Conservation (phyloP, 202 grass and related monocot species). For the Miscanthus sacchariflorus region DNA sequence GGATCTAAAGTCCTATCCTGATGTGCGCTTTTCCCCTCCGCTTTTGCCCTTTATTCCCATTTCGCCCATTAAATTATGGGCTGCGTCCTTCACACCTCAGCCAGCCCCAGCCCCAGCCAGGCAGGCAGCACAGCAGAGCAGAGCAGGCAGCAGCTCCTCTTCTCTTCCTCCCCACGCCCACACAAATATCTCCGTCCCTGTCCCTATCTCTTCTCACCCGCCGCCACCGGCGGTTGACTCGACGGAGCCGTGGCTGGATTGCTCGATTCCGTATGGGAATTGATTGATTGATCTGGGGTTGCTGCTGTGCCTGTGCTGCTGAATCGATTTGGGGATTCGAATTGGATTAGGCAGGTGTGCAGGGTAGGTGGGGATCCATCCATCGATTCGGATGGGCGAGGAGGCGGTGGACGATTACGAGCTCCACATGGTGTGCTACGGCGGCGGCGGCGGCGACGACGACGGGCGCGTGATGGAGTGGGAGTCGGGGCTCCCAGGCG, state of each 20-base stretch:
- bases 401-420: constrained; percentile 54
- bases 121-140: background rate
- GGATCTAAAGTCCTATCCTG: background rate
- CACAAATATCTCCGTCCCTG: background rate
- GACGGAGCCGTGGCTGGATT: background rate
- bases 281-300: background rate
- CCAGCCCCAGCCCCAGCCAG: no score
- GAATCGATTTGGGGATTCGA: background rate
- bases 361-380: background rate
- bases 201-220: background rate
- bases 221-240: background rate
- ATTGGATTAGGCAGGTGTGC: background rate
- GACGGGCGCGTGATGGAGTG: constrained; percentile 72
- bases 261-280: background rate
- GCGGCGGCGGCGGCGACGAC: constrained; percentile 25
- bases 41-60: background rate
- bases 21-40: background rate
- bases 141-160: background rate
- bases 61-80: background rate
- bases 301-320: background rate
- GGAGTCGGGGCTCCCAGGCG: constrained; percentile 66
- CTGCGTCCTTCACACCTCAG: no score
- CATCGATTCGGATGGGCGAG: constrained; percentile 50
- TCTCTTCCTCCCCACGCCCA: background rate
- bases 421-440: constrained; percentile 18